Evolutionary conservation across 225 moss, liverwort and hornwort genomes (phyloP), one percentile per base, ranked within the genome.

Genomic region (Lunularia cruciata): DNA sequence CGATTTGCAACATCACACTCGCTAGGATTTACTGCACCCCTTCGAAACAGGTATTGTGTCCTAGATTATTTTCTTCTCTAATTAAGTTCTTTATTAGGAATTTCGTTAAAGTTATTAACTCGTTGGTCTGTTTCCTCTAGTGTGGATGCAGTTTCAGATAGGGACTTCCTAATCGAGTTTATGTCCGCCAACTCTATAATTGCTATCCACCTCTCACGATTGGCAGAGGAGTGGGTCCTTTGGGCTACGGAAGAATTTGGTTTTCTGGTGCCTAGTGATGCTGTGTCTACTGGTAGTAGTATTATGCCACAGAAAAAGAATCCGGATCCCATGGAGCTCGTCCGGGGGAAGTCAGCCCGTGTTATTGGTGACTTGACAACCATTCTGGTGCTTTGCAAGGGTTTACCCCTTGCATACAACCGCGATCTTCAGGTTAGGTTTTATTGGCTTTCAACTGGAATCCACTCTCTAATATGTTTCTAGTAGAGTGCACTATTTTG

Each of bases 271-370:
- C 93, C 98, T n/a, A 93, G 91, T 58, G 98, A 98, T 79, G 86
- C 90, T 49, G 98, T 98, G 37, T 98, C 98, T 37, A 98, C 98
- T 35, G 98, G 98, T 59, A 98, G 98, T 69, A 98, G 98, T 67
- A 98, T 98, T 26, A 98, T 98, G 98, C 98, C 98, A 35, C 98
- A 98, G 75, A 98, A 98, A 77, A 98, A 98, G 72, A 98, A 98
- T 68, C 98, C 98, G 0, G 93, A 93, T 74, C 98, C 98, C 9
- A 98, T 98, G 98, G 98, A 98, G 75, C 71, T 98, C 31, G 98
- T 98, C 19, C 93, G 98, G 34, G 98, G 98, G 19, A 98, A 98
- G 74, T 93, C 93, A 5, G 98, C 88, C 49, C 91, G 98, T 66
- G 88, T 98, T 45, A 98, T 98, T 25, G 98, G 93, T 60, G 93